These are phyloP conservation scores for Xylaria sp. DNA, from an alignment of 2,329 filamentous ascomycete species.

Conservation along the genomic window DNA sequence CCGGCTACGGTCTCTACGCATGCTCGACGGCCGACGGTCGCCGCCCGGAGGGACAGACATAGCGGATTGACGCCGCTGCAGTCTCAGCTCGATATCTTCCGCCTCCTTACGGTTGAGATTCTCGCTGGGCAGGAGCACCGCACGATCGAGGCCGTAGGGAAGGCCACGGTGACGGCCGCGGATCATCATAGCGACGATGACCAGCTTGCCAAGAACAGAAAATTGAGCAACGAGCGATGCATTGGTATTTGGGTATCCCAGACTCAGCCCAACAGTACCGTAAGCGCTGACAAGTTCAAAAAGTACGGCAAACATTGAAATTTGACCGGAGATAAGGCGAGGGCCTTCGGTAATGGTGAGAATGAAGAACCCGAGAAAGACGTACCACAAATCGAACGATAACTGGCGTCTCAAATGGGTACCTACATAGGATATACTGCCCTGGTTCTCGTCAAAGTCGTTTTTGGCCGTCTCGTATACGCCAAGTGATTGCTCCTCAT, in stretches of 20 bases:
- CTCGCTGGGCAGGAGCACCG: conserved; percentile 68
- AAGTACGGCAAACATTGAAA: conserved; percentile 75
- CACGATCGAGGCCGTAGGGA: conserved; percentile 73
- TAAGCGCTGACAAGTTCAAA: conserved; percentile 93
- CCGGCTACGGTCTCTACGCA: conserved; percentile 44
- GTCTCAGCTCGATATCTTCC: conserved; percentile 56
- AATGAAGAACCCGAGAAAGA: conserved; percentile 93
- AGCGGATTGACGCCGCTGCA: conserved; percentile 53
- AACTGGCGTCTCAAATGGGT: conserved; percentile 92
- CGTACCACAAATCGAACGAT: conserved; percentile 97
- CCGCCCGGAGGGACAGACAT: conserved; percentile 45
- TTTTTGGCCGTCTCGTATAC: conserved; percentile 68
- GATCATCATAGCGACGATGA: conserved; percentile 76
- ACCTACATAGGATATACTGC: conserved; percentile 83
- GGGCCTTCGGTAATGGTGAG: conserved; percentile 87
- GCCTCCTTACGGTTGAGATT: conserved; percentile 65
- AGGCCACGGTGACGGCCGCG: conserved; percentile 75
- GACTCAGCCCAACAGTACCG: conserved; percentile 90
- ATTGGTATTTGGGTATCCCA: conserved; percentile 82
- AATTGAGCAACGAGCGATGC: conserved; percentile 88
- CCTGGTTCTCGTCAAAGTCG: conserved; percentile 62
- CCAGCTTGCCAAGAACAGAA: conserved; percentile 74
- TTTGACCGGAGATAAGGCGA: conserved; percentile 71
- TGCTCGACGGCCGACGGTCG: conserved; percentile 40
- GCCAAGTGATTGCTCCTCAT: conserved; percentile 88